Evolutionary conservation across 2,329 filamentous ascomycete species (phyloP).

Genomic region (Cytospora leucostoma): DNA sequence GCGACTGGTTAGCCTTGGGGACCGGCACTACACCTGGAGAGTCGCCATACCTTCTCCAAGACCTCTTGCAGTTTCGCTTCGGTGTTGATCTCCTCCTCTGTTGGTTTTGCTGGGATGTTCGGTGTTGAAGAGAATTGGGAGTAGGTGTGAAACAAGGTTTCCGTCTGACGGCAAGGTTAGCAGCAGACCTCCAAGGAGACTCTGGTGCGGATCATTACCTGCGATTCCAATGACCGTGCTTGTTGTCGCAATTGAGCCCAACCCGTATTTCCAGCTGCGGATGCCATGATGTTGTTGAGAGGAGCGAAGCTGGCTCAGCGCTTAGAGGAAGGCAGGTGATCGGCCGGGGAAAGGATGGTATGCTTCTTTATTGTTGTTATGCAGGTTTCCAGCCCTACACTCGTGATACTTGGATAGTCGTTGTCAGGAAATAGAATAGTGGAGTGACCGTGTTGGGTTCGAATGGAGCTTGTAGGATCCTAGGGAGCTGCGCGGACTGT

Average conservation of each 20-base stretch:
- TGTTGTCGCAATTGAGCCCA: constrained; percentile 97
- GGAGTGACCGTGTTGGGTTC: background rate
- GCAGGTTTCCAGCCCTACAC: background rate
- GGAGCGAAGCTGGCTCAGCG: background rate
- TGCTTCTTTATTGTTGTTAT: background rate
- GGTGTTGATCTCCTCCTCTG: constrained; percentile 78
- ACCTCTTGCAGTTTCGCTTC: constrained; percentile 83
- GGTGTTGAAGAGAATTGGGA: constrained; percentile 84
- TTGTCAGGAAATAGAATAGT: background rate
- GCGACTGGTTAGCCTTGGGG: constrained; percentile 23
- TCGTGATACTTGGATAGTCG: background rate
- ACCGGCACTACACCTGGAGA: background rate
- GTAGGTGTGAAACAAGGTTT: constrained; percentile 80
- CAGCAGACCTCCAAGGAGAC: constrained; percentile 12
- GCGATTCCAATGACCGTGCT: constrained; percentile 82
- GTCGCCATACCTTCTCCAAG: constrained; percentile 67
- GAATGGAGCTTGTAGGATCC: background rate
- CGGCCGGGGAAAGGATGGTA: background rate
- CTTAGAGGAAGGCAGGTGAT: constrained; percentile 4
- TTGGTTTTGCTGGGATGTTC: constrained; percentile 79
- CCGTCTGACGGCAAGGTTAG: constrained; percentile 61
- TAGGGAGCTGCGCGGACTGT: background rate
- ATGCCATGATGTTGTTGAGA: constrained; percentile 47
- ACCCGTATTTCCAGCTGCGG: constrained; percentile 60
- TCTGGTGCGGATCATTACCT: constrained; percentile 57